A percentile compares a stretch with the other conserved stretches of the same genome.
These are phyloP conservation scores for Pulicaria dysenterica DNA, from an alignment of 129 eudicot genomes.

Conservation along the genomic window DNA sequence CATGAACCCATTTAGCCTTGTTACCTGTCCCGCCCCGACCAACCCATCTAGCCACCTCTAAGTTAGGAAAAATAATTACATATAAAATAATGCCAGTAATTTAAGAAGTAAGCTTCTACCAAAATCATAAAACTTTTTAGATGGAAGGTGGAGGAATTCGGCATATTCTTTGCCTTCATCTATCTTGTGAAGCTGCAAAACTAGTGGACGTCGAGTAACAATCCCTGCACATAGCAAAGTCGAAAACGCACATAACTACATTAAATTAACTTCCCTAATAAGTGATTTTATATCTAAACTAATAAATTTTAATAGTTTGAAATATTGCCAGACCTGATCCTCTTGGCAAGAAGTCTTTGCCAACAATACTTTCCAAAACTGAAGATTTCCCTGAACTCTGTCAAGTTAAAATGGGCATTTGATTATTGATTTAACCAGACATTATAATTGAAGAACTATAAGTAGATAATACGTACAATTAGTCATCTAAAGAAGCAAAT, in stretches of 20 bases:
- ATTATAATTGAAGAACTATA: not conserved
- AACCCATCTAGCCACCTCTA: not conserved
- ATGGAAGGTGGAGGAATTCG: conserved; percentile 54
- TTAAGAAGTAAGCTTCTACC: conserved; percentile 32
- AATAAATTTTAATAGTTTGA: not conserved
- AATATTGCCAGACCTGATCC: conserved; percentile 42
- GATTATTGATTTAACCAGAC: not conserved
- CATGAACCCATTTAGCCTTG: not conserved
- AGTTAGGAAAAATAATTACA: too few species aligned
- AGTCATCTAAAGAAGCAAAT: not conserved
- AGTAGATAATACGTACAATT: not conserved
- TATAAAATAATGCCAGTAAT: not conserved
- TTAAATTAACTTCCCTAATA: not conserved
- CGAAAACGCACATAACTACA: not conserved
- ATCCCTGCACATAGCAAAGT: conserved; percentile 38
- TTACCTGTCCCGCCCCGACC: not conserved
- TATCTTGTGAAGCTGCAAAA: conserved; percentile 63
- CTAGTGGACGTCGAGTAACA: conserved; percentile 53
- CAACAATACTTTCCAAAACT: conserved; percentile 46
- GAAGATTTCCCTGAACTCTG: conserved; percentile 53
- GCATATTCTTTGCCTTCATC: conserved; percentile 59
- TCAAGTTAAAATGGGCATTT: not conserved
- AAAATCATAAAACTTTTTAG: conserved; percentile 53
- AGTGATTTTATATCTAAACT: not conserved
- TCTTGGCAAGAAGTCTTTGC: conserved; percentile 48